A percentile compares a stretch with the other conserved stretches of the same genome.
Conservation (phyloP, 2,329 filamentous ascomycete species). For the Scopulariopsis brevicaulis region DNA sequence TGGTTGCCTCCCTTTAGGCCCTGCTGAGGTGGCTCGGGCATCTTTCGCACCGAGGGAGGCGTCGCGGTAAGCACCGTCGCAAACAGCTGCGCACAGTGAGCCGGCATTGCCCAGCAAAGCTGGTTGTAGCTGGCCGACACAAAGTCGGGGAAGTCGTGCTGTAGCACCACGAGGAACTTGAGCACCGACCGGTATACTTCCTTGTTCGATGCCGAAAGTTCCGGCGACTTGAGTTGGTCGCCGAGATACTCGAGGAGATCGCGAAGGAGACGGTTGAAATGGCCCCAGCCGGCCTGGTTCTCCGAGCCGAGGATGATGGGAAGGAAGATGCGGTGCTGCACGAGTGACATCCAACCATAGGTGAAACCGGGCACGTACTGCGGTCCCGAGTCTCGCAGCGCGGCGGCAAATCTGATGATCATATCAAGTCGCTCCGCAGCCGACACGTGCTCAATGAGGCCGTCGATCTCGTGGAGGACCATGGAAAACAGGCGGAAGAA, state of each 20-base stretch:
- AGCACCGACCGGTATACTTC: conserved; percentile 77
- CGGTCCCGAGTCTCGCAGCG: conserved; percentile 65
- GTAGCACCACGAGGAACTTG: conserved; percentile 72
- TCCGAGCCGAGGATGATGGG: conserved; percentile 58
- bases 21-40: conserved; percentile 60
- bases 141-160: conserved; percentile 94
- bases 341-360: conserved; percentile 72
- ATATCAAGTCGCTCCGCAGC: conserved; percentile 57
- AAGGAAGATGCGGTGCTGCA: conserved; percentile 79
- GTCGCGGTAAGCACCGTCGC: conserved; percentile 81
- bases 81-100: conserved; percentile 75
- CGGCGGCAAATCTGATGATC: conserved; percentile 58
- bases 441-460: conserved; percentile 43
- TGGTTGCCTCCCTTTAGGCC: conserved; percentile 62
- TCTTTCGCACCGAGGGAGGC: conserved; percentile 57
- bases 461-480: conserved; percentile 64
- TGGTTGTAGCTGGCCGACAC: conserved; percentile 76
- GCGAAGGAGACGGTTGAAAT: conserved; percentile 63
- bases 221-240: conserved; percentile 65
- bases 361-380: conserved; percentile 69
- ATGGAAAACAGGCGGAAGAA: conserved; percentile 86
- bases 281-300: conserved; percentile 57
- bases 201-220: conserved; percentile 58
- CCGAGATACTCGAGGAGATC: conserved; percentile 64
- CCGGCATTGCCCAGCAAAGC: conserved; percentile 70